phyloP scores from a whole-genome alignment of 2,329 filamentous ascomycete species.

The Microcera coccophila region DNA sequence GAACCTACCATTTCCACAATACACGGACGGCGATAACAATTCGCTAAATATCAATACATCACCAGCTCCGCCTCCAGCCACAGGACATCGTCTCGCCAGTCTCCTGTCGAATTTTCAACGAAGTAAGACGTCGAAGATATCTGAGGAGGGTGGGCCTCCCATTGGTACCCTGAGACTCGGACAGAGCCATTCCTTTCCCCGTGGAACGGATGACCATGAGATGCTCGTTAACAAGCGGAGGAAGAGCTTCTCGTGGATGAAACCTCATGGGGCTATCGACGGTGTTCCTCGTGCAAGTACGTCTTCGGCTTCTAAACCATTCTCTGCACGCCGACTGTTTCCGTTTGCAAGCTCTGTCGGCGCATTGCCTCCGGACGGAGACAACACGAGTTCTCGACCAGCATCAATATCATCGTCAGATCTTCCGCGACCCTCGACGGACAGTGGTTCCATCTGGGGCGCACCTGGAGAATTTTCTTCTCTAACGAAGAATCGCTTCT shows the following conservation, averaged over 20 bases:
- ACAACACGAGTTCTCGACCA: slow-evolving; percentile 60
- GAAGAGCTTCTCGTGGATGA: slow-evolving; percentile 60
- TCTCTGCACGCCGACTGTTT: slow-evolving; percentile 43
- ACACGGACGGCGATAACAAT: slow-evolving; percentile 45
- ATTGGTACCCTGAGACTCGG: slow-evolving; percentile 66
- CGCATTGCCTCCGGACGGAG: slow-evolving; percentile 50
- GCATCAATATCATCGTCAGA: slow-evolving; percentile 66
- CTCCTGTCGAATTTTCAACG: slow-evolving; percentile 60
- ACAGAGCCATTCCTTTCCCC: slow-evolving; percentile 75
- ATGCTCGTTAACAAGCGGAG: slow-evolving; percentile 50
- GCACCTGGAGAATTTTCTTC: slow-evolving; percentile 44
- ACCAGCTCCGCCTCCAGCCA: slow-evolving; percentile 32
- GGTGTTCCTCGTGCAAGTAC: slow-evolving; percentile 22
- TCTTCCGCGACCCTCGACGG: slow-evolving; percentile 72
- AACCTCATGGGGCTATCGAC: slow-evolving; percentile 50
- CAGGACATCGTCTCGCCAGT: slow-evolving; percentile 41
- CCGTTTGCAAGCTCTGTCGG: slow-evolving; percentile 49
- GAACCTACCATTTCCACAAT: slow-evolving; percentile 53
- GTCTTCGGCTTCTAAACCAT: slow-evolving; percentile 33
- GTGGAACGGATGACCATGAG: slow-evolving; percentile 55
- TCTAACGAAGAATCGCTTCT: slow-evolving; percentile 56
- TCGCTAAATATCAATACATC: slow-evolving; percentile 41
- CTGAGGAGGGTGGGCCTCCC: slow-evolving; percentile 50
- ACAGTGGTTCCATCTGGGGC: slow-evolving; percentile 73
- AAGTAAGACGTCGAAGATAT: slow-evolving; percentile 57